Evolutionary conservation across 306 rosid species (phyloP).

Genomic region (Alnus rubra): DNA sequence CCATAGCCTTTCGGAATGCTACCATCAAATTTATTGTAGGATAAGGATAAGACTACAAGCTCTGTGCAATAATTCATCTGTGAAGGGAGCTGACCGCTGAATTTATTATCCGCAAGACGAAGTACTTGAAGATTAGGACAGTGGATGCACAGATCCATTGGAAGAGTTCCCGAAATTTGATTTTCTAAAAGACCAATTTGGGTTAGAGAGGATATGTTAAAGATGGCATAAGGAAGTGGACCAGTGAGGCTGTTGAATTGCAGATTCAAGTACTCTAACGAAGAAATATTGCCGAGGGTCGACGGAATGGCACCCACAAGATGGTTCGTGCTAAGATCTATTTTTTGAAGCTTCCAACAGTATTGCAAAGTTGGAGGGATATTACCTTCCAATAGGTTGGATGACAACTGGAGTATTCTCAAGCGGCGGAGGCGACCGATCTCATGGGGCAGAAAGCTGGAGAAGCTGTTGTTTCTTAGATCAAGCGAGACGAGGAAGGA

Average conservation of each 20-base stretch:
- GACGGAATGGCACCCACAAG: background rate
- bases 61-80: background rate
- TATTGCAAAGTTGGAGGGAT: background rate
- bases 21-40: background rate
- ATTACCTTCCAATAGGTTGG: background rate
- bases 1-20: background rate
- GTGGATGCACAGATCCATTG: background rate
- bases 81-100: background rate
- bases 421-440: background rate
- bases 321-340: background rate
- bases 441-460: background rate
- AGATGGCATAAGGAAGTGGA: background rate
- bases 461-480: background rate
- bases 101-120: rapidly evolving
- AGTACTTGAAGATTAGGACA: background rate
- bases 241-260: background rate
- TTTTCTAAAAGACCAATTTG: rapidly evolving
- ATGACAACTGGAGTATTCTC: rapidly evolving
- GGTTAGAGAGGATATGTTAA: background rate
- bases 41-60: background rate
- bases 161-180: background rate
- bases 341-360: background rate
- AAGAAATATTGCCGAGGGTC: background rate
- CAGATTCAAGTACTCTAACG: background rate
- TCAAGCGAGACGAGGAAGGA: background rate